Percentiles rank a stretch among this genome's conserved stretches.
These are phyloP conservation scores for Tetrapisispora pingtungensis DNA, from an alignment of 805 yeast genomes.

Conservation along the genomic window DNA sequence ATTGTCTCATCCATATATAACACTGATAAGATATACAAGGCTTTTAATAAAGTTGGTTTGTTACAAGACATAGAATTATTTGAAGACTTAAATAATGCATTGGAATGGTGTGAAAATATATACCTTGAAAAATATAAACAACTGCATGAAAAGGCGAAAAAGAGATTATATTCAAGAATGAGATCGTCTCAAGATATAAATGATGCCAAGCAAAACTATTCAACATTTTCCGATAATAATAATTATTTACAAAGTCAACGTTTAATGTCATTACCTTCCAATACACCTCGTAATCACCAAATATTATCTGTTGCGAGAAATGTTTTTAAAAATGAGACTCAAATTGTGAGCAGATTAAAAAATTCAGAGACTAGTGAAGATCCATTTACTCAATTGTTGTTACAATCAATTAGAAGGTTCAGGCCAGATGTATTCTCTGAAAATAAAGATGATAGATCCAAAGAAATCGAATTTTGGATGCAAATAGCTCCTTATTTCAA, in stretches of 20 bases:
- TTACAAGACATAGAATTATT: conserved; percentile 56
- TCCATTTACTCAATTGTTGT: conserved; percentile 21
- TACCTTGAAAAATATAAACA: conserved; percentile 42
- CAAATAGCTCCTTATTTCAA: conserved; percentile 47
- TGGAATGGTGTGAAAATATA: conserved; percentile 95
- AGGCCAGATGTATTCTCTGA: conserved; percentile 21
- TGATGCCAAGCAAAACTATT: not conserved
- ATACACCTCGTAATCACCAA: conserved; percentile 35
- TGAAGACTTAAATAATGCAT: conserved; percentile 70
- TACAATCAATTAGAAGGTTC: conserved; percentile 23
- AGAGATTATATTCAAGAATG: conserved; percentile 1
- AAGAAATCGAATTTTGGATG: conserved; percentile 50
- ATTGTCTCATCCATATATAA: conserved; percentile 70
- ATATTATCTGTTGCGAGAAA: conserved; percentile 33
- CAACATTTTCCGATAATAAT: not conserved
- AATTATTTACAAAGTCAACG: conserved; percentile 1
- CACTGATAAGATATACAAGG: conserved; percentile 53
- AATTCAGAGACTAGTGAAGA: conserved; percentile 11
- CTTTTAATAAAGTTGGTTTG: conserved; percentile 75
- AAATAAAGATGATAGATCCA: conserved; percentile 27
- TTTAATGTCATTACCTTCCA: conserved; percentile 17
- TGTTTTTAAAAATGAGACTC: conserved; percentile 24
- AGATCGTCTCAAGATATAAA: not conserved
- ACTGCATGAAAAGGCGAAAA: conserved; percentile 20
- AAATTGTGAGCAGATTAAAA: conserved; percentile 15